phyloP scores from a whole-genome alignment of 305 asterid species.

The Rubia tinctorum region DNA sequence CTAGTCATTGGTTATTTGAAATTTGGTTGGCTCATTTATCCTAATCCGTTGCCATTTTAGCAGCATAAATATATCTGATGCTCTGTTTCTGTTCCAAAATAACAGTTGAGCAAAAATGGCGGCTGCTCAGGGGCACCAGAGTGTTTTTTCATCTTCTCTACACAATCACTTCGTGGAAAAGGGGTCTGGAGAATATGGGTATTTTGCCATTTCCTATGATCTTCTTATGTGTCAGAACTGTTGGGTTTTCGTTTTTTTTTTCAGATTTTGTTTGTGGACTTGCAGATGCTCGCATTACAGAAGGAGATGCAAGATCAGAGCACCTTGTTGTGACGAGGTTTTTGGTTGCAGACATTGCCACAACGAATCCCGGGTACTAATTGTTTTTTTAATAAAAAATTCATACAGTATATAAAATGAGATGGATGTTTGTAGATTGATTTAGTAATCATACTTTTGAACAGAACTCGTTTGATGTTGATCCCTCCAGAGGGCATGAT shows the following conservation, averaged over 20 bases:
- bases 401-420: no score
- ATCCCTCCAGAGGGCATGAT: constrained; percentile 64
- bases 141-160: constrained; percentile 23
- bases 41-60: neutral
- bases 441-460: constrained; percentile 5
- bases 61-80: neutral
- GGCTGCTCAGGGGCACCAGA: constrained; percentile 22
- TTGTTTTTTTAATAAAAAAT: neutral
- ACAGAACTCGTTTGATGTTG: constrained; percentile 65
- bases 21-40: neutral
- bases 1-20: constrained; percentile 14
- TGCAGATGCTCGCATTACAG: constrained; percentile 71
- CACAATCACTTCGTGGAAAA: constrained; percentile 26
- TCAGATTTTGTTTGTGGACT: neutral
- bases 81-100: neutral
- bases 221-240: neutral
- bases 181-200: constrained; percentile 55
- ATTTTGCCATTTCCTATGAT: constrained; percentile 2
- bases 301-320: constrained; percentile 71
- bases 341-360: constrained; percentile 88
- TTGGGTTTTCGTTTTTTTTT: neutral
- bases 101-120: no score
- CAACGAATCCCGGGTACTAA: constrained; percentile 61
- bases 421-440: constrained; percentile 3
- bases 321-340: constrained; percentile 74